These are phyloP conservation scores for Penicillium canescens DNA, from an alignment of 495 filamentous ascomycete species.

Conservation along the genomic window DNA sequence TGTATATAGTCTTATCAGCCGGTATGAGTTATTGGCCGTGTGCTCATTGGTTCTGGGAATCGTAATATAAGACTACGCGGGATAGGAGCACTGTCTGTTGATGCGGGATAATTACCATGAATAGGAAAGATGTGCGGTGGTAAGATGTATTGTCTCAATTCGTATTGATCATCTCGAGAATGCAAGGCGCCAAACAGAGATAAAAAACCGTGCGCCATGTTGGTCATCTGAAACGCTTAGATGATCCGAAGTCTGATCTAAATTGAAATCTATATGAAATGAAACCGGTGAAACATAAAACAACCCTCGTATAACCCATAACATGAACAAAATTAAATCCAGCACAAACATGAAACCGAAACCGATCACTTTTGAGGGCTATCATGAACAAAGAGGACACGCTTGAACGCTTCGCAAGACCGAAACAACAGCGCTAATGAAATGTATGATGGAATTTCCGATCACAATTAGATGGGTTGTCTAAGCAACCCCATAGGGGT, in stretches of 20 bases:
- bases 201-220: slow-evolving; percentile 7
- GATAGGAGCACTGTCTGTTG: no score
- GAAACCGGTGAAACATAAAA: neutral
- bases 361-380: slow-evolving; percentile 19
- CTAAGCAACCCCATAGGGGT: neutral
- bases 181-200: neutral
- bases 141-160: neutral
- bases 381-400: slow-evolving; percentile 10
- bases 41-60: no score
- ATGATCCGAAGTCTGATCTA: slow-evolving; percentile 19
- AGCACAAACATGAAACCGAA: slow-evolving; percentile 1
- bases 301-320: neutral
- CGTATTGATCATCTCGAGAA: neutral
- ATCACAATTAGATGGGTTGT: neutral
- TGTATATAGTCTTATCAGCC: neutral
- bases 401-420: slow-evolving; percentile 24
- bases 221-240: slow-evolving; percentile 12
- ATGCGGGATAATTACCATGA: no score
- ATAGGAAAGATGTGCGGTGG: neutral
- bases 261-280: slow-evolving; percentile 7
- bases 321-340: neutral
- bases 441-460: slow-evolving; percentile 2
- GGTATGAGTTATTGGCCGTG: no score
- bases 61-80: no score
- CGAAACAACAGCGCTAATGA: slow-evolving; percentile 13